These are phyloP conservation scores for Penicillium sp. DNA, from an alignment of 2,329 filamentous ascomycete genomes.

Conservation along the genomic window DNA sequence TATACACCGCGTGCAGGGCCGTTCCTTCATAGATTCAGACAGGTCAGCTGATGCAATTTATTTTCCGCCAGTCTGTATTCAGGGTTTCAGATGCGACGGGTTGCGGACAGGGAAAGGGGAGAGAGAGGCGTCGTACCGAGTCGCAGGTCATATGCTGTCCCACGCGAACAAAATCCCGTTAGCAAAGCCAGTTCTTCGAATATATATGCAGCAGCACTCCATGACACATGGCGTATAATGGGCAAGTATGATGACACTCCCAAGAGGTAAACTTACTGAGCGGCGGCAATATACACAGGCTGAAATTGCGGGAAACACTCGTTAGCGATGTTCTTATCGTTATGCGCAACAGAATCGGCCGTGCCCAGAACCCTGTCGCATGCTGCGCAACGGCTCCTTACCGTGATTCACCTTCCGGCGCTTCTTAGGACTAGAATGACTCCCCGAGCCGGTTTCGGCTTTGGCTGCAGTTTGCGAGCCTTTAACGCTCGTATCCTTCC, in stretches of 20 bases:
- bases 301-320: constrained; percentile 45
- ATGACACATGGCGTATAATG: constrained; percentile 18
- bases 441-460: constrained; percentile 34
- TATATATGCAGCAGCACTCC: constrained; percentile 3
- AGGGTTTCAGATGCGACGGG: constrained; percentile 25
- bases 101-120: constrained; percentile 17
- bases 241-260: constrained; percentile 10
- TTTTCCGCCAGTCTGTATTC: constrained; percentile 11
- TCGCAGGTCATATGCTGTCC: constrained; percentile 88
- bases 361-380: constrained; percentile 26
- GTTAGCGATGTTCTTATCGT: constrained; percentile 24
- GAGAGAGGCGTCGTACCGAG: constrained; percentile 60
- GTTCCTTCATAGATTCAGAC: constrained; percentile 60
- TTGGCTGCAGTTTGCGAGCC: constrained; percentile 31
- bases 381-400: constrained; percentile 49
- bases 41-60: constrained; percentile 20
- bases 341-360: constrained; percentile 14
- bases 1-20: constrained; percentile 94
- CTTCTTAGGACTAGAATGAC: constrained; percentile 66
- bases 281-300: constrained; percentile 85
- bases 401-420: constrained; percentile 87
- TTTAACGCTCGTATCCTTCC: constrained; percentile 33
- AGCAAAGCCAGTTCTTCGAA: constrained; percentile 41
- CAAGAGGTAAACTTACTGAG: constrained; percentile 67
- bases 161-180: constrained; percentile 44